Percentiles rank a stretch among this genome's conserved stretches.
phyloP scores from a whole-genome alignment of 1,284 basidiomycete genomes.

The Polyporus tsugae region DNA sequence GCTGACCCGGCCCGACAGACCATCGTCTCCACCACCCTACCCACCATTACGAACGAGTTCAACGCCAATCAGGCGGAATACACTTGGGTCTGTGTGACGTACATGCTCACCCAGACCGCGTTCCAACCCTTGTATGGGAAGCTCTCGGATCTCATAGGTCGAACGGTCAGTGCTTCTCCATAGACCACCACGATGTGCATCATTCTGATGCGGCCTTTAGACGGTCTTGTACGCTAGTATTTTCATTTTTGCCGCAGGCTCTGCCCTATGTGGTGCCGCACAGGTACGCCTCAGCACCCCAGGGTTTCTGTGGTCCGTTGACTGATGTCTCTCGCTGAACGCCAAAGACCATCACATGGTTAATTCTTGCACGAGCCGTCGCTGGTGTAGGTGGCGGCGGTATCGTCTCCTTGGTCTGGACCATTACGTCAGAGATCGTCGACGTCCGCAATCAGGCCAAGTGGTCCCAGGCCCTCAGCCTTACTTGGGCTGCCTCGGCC shows the following conservation, averaged over 20 bases:
- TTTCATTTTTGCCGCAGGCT: slow-evolving; percentile 72
- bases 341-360: slow-evolving; percentile 64
- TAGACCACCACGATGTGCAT: slow-evolving; percentile 16
- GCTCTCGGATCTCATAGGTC: slow-evolving; percentile 78
- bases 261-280: slow-evolving; percentile 74
- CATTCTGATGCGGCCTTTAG: slow-evolving; percentile 47
- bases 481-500: slow-evolving; percentile 86
- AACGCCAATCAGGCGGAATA: slow-evolving; percentile 72
- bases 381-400: slow-evolving; percentile 83
- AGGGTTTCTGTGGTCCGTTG: no score
- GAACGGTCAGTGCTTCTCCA: slow-evolving; percentile 56
- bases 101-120: slow-evolving; percentile 84
- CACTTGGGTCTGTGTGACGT: slow-evolving; percentile 85
- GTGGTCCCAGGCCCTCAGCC: slow-evolving; percentile 83
- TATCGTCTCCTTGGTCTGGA: slow-evolving; percentile 84
- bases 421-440: slow-evolving; percentile 83
- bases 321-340: background rate
- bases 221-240: slow-evolving; percentile 74
- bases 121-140: slow-evolving; percentile 83
- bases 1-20: slow-evolving; percentile 55
- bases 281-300: slow-evolving; percentile 51
- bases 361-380: slow-evolving; percentile 62
- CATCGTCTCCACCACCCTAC: slow-evolving; percentile 82
- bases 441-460: slow-evolving; percentile 71
- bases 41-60: slow-evolving; percentile 76